Evolutionary conservation across 179 eudicot species (phyloP), one percentile per base, ranked within the genome.

Genomic region (Drosera spatulata): DNA sequence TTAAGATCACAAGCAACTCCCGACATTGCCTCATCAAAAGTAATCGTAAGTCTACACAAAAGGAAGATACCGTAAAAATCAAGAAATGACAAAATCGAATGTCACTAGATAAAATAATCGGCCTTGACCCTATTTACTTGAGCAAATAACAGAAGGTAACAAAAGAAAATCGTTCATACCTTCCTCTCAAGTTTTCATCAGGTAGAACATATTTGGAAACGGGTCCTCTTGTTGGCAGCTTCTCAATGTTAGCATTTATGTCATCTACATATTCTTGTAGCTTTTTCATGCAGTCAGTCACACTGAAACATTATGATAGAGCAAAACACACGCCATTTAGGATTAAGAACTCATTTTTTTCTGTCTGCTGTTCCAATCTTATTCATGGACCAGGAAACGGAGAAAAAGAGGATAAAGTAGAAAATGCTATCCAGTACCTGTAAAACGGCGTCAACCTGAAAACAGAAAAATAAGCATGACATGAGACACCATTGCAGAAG

Each of bases 391-490:
- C 33, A 22, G 33, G 33, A 37, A 53, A 48, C 45, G 15, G 42
- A 4, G 39, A 46, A n/a, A 54, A 22, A 46, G 12, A 37, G n/a
- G 38, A 54, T 39, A 6, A 46, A 54, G 53, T 44, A 13, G 22
- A 42, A 14, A 41, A 46, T 38, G 38, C 51, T 10, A 40, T 39
- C 50, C 6, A 3, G 65, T 86, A 93, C 99, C 80, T 72, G 72
- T 93, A 93, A 69, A 93, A 89, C 67, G 99, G 99, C 65, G 99
- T 93, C 74, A 93, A 73, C 95, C 97, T 91, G 96, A 85, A 73
- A 72, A 56, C 48, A 63, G 11, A 70, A 52, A 7, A 47, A 53
- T 22, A 8, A n/a, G 22, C 4, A 22, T 2, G 39, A n/a, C 3
- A 8, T 56, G 59, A 71, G 65, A 62, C 10, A 60, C 53, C 66